Percentiles rank a stretch among this genome's conserved stretches.
These are phyloP conservation scores for Coprinopsis cinerea DNA, from an alignment of 768 basidiomycete species.

Conservation along the genomic window DNA sequence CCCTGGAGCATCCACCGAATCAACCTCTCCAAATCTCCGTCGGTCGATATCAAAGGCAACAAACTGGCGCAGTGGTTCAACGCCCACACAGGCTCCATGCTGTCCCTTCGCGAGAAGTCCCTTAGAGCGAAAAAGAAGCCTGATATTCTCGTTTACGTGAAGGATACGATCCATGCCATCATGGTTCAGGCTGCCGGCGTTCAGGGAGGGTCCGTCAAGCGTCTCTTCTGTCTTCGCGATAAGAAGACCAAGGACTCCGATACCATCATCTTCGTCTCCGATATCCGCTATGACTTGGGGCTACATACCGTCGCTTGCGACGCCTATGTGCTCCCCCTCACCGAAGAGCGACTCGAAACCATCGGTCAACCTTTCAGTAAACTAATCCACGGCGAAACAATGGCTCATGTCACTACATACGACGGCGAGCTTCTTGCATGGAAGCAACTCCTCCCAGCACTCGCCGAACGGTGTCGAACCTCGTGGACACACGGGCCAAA, in stretches of 20 bases:
- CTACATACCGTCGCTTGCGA: slow-evolving; percentile 49
- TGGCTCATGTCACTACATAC: slow-evolving; percentile 16
- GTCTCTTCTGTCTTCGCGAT: slow-evolving; percentile 4
- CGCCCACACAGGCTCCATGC: slow-evolving; percentile 21
- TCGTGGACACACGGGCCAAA: slow-evolving; percentile 38
- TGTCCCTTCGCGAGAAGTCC: slow-evolving; percentile 23
- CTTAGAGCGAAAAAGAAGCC: slow-evolving; percentile 15
- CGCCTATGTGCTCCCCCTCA: slow-evolving; percentile 36
- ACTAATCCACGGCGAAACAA: slow-evolving; percentile 5
- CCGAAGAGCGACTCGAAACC: background rate
- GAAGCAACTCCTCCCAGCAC: slow-evolving; percentile 44
- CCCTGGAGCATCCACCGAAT: slow-evolving; percentile 36
- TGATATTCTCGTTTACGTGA: slow-evolving; percentile 23
- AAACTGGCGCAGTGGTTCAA: slow-evolving; percentile 24
- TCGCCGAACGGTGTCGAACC: slow-evolving; percentile 47
- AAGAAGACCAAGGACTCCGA: slow-evolving; percentile 15
- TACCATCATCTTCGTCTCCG: slow-evolving; percentile 41
- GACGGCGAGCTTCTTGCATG: slow-evolving; percentile 37
- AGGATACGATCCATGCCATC: slow-evolving; percentile 22
- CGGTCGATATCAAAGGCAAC: slow-evolving; percentile 19
- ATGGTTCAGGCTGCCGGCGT: background rate
- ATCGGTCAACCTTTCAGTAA: slow-evolving; percentile 16
- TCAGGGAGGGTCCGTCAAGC: background rate
- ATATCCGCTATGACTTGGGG: slow-evolving; percentile 40
- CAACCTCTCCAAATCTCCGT: slow-evolving; percentile 28